Evolutionary conservation across 2,329 filamentous ascomycete genomes (phyloP), one percentile per base, ranked within the genome.

Genomic region (Parafenestella ontariensis): DNA sequence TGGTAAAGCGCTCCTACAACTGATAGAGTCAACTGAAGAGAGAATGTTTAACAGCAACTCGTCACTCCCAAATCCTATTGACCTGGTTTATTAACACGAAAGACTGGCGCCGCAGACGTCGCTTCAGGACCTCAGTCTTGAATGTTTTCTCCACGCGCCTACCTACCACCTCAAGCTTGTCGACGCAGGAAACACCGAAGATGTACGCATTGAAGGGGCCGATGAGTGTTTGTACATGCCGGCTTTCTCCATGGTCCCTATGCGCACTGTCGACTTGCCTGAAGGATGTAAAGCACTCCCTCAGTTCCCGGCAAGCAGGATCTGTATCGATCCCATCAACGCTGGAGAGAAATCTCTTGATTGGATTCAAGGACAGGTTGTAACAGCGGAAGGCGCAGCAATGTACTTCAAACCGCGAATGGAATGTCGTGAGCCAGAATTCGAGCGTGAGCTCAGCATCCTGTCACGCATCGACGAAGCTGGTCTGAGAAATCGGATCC

Each of bases 341-440:
- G 31, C 5, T 11, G 31, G 5, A 5, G 31, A 13, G n/a, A 5
- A 34, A 34, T 50, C 24, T 44, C 39, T 50, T 10, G 28, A 34
- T 21, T 50, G 37, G n/a, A 10, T 17, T 11, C 54, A 53, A 24
- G 41, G 49, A 40, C 21, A 36, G 46, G 49, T 54, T 18, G 10
- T 37, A 20, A 57, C 54, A 36, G 40, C 11, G 7, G 46, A 49
- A 6, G 49, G 54, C n/a, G 18, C 18, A 11, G 13, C 15, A 3
- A n/a, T 53, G 21, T 56, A 47, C 23, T 53, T 59, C 46, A 56
- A 59, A 41, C 56, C 37, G 18, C 49, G 53, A 4, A 9, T 54
- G 18, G 33, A 51, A 5, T 11, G 21, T 10, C 43, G 43, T n/a
- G 46, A 57, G 40, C n/a, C 33, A 31, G 53, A 54, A 29, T 54